Base-by-base conservation (phyloP, 2,329 filamentous ascomycete species). In the Aureobasidium namibiae region DNA sequence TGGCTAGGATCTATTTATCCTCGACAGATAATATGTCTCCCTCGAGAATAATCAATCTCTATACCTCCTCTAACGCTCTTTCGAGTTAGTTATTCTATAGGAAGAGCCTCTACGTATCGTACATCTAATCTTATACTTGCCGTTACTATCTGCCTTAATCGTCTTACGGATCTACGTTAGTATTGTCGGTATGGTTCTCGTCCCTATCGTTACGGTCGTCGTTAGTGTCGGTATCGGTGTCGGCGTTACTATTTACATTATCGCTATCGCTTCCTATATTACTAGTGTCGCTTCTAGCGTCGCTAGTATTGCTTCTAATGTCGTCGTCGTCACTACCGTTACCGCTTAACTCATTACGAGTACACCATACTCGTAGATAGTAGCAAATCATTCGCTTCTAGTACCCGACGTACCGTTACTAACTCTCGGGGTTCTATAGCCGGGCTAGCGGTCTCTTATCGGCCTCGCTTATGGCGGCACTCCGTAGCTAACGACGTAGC, bases 351-450 rank as follows among this genome's bases (percentile, higher is more conserved):
- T 38, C 34, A n/a, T 38, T 23, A 10, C 16, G 7, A 33, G 45
- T 48, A 16, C 29, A 10, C 45, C 9, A 48, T 16, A 65, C 60
- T 33, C 49, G 41, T 39, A 65, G 60, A 60, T 48, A 56, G 41
- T 65, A 65, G 49, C 50, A 65, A 31, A 64, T 57, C 39, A 65
- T 61, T 23, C 50, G 60, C 24, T 41, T 54, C 34, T 60, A 61
- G 60, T 65, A 65, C 5, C 52, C 46, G 33, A 52, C 29, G 38
- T 65, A 65, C 38, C 33, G 49, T 38, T 44, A 21, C 54, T 66
- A 36, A 62, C 63, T 65, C 58, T 65, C 53, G 13, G 45, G 44
- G 53, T 66, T 66, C 61, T 66, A 36, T 36, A 66, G 48, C 36
- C 59, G 49, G 29, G 45, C 60, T 23, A 66, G 61, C 39, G 54